Base-by-base conservation (phyloP, 2,329 filamentous ascomycete species). In the Aschersonia sp. region DNA sequence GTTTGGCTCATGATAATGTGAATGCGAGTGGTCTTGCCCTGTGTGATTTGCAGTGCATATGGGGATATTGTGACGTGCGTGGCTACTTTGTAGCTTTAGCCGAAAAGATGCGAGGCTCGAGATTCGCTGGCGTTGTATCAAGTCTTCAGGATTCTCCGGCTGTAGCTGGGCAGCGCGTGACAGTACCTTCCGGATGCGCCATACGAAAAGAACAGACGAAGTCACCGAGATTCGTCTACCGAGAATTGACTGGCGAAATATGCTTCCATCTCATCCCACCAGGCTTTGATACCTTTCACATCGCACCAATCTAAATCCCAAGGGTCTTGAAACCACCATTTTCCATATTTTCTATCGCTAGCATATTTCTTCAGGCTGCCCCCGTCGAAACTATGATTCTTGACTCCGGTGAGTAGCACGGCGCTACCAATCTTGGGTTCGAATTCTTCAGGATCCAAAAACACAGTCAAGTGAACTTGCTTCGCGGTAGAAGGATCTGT, bases 371-470 rank as follows among this genome's bases (percentile, higher is more conserved):
- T 70, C 45, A 70, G 50, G 33, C 65, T 67, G 0, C 67, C 67
- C 1, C 66, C 67, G 12, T 78, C 75, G 49, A 73, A 77, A 1
- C 66, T 58, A 45, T 79, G 75, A 33, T 78, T 79, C 60, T 78
- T 79, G 2, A 77, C 73, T 0, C 74, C 74, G 0, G 72, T 63
- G 1, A 79, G 58, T 4, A 79, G 52, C 1, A 78, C 69, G 0
- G 69, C 68, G 46, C 67, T 71, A 4, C 75, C 75, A 0, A 76
- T 55, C 0, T 43, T 48, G 0, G 75, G 75, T 1, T 49, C 52
- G 52, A 78, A 79, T 0, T 56, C 54, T 2, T 71, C 68, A 0
- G 75, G 68, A 30, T 78, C 71, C 5, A 78, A 63, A 46, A 78
- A 77, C 0, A 78, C 70, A 0, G 73, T 76, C 4, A 79, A 56